Evolutionary conservation across 495 filamentous ascomycete genomes (phyloP), one percentile per base, ranked within the genome.

Genomic region (Penicillium argentinense): DNA sequence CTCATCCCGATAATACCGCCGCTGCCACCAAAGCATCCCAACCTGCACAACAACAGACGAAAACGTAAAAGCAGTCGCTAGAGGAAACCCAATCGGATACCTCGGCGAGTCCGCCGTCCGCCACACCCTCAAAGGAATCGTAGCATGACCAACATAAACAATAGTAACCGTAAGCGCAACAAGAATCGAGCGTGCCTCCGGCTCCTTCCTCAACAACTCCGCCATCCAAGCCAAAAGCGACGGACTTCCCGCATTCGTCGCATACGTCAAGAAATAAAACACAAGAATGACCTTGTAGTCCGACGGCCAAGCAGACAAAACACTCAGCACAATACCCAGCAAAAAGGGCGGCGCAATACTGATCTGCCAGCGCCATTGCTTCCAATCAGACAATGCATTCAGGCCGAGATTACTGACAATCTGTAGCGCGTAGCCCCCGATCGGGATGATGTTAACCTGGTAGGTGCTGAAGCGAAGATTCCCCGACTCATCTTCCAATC

Each of bases 401-500:
- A 57, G 25, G 2, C 27, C 44, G 13, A 57, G 9, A n/a, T 43
- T 57, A 22, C 39, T 66, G 12, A 76, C 43, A 5, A 76, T 71
- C 1, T 69, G 56, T 5, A 77, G 56, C 4, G 67, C 72, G 13
- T 71, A 66, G 9, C 68, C 59, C 14, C 71, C 69, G 1, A 71
- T 70, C 3, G 76, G 74, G 28, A 72, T 73, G 2, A 68, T 54
- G 54, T 79, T 79, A 40, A 61, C 54, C 24, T 38, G 51, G 25
- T 53, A 53, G n/a, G 49, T 57, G 19, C 40, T 57, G 18, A 45
- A 45, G 11, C 42, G 42, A 36, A 45, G 29, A 12, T 45, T 36
- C n/a, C 42, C 42, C 1, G 42, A 12, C 19, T 16, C 22, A 19
- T 45, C 42, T 36, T 34, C 19, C 29, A 45, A 16, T n/a, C 27